Conservation (phyloP, 129 eudicot genomes). For the Artemisia tridentata region DNA sequence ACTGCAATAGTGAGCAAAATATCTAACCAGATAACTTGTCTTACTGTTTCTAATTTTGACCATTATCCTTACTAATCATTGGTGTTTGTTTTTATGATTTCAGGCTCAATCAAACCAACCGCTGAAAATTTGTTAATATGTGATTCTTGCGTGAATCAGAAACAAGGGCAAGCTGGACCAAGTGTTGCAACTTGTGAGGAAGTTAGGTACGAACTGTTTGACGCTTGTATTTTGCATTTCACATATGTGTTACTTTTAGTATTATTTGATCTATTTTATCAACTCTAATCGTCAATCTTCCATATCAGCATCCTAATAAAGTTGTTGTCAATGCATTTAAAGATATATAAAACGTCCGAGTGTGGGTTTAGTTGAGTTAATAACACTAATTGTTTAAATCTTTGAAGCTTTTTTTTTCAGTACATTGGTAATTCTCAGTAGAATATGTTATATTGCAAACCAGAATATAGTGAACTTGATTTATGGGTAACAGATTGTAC, state of each 20-base stretch:
- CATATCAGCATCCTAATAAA: not conserved
- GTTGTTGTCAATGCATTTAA: constrained; percentile 13
- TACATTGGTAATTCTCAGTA: not conserved
- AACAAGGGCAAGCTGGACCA: constrained; percentile 25
- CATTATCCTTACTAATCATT: constrained; percentile 15
- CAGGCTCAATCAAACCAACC: constrained; percentile 24
- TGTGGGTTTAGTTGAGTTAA: constrained; percentile 14
- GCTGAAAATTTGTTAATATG: constrained; percentile 27
- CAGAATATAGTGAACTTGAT: too few relatives aligned
- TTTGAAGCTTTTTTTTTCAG: not conserved
- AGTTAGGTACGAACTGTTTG: constrained; percentile 28
- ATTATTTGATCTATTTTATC: not conserved
- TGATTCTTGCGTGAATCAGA: constrained; percentile 19
- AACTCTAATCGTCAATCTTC: constrained; percentile 8
- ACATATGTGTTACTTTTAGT: not conserved
- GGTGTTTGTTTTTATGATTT: constrained; percentile 7
- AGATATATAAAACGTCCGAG: not conserved
- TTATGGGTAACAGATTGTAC: too few relatives aligned
- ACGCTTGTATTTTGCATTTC: not conserved
- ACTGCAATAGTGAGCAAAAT: constrained; percentile 51
- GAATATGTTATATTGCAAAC: not conserved
- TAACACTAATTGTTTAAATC: not conserved
- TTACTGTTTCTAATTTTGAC: not conserved
- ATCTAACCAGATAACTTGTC: not conserved
- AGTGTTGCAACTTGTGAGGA: constrained; percentile 22